phyloP scores from a whole-genome alignment of 805 yeast genomes.

The Osmozyma mogii region DNA sequence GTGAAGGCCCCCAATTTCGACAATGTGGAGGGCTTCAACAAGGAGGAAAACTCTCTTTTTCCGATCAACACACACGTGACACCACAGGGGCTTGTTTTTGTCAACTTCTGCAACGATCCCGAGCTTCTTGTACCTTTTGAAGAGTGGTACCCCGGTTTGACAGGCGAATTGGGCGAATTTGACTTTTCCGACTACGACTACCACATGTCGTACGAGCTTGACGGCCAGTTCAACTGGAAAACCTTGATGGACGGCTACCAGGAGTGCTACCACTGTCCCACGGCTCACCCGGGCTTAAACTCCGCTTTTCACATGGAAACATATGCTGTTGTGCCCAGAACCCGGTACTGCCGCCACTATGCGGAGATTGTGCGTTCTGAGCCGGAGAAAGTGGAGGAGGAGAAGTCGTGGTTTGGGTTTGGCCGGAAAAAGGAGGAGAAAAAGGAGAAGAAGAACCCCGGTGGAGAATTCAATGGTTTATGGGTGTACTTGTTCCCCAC shows the following conservation, averaged over 20 bases:
- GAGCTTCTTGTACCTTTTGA: constrained; percentile 41
- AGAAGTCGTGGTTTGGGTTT: constrained; percentile 46
- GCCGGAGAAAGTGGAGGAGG: constrained; percentile 23
- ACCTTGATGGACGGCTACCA: constrained; percentile 63
- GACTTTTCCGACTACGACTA: constrained; percentile 56
- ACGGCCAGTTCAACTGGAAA: constrained; percentile 60
- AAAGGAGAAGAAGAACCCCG: constrained; percentile 39
- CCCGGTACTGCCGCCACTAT: constrained; percentile 53
- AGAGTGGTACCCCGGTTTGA: constrained; percentile 45
- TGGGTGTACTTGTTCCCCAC: constrained; percentile 58
- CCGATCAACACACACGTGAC: constrained; percentile 48
- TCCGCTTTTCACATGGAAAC: constrained; percentile 56
- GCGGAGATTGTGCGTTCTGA: constrained; percentile 43
- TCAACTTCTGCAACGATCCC: constrained; percentile 41
- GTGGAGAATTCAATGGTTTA: constrained; percentile 55
- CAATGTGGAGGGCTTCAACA: constrained; percentile 48
- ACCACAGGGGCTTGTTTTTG: constrained; percentile 48
- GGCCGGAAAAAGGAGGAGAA: constrained; percentile 22
- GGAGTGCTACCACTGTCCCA: constrained; percentile 63
- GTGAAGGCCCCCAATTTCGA: constrained; percentile 60
- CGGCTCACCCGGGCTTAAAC: constrained; percentile 56
- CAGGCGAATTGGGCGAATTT: constrained; percentile 46
- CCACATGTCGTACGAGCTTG: constrained; percentile 57
- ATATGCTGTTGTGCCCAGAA: constrained; percentile 55
- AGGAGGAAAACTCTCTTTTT: constrained; percentile 47